Conservation (phyloP, 2,329 filamentous ascomycete species). For the Didymella lethalis region DNA sequence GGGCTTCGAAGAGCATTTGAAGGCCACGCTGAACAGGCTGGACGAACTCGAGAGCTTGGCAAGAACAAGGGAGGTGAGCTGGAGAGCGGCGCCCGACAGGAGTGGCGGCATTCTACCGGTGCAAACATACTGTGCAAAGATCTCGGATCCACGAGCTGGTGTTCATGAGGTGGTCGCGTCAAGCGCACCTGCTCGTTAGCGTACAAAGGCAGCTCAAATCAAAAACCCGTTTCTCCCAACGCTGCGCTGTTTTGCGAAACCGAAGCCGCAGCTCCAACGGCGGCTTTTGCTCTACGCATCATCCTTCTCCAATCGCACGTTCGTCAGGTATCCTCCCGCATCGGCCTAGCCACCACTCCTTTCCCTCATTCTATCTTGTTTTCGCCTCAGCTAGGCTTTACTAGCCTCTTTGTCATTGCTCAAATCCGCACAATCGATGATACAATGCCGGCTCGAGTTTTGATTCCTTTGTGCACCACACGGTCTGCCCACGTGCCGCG, state of each 20-base stretch:
- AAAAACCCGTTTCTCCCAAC: not conserved
- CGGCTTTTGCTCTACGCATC: not conserved
- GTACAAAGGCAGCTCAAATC: not conserved
- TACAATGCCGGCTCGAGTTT: not conserved
- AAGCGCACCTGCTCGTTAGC: not conserved
- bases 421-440: not conserved
- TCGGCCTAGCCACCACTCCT: not conserved
- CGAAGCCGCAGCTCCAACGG: not conserved
- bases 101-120: constrained; percentile 43
- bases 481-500: not conserved
- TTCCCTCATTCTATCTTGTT: not conserved
- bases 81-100: constrained; percentile 70
- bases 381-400: not conserved
- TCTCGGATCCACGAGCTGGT: constrained; percentile 21
- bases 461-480: not conserved
- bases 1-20: constrained; percentile 82
- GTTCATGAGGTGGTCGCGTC: constrained; percentile 1
- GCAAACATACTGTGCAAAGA: constrained; percentile 40
- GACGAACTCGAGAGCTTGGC: constrained; percentile 90
- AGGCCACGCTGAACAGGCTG: constrained; percentile 83
- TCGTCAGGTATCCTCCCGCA: not conserved
- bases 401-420: not conserved
- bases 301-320: not conserved
- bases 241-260: not conserved
- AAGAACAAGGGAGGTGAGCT: constrained; percentile 86